Evolutionary conservation across 2,329 filamentous ascomycete species (phyloP), one percentile per base, ranked within the genome.

Genomic region (Fusarium dlaminii): DNA sequence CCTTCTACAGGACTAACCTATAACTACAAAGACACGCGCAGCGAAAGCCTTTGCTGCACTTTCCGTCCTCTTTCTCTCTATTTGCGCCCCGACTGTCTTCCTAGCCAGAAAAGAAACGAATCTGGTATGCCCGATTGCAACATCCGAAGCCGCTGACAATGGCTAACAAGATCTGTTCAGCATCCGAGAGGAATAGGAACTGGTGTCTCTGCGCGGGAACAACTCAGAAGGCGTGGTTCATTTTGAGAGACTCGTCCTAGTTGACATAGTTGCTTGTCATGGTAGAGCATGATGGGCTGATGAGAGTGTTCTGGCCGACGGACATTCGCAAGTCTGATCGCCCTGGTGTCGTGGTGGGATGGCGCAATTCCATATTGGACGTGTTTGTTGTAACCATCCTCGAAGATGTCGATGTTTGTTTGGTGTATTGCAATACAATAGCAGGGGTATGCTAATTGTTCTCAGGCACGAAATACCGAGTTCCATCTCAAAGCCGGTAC

Each of bases 301-400:
- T 98, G 92, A 94, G 96, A 87, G 92, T 99, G 86, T 98, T 99
- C 86, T 99, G 96, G 96, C 97, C 96, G 79, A 93, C 93, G 80
- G 95, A 97, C 84, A 91, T 94, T 79, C 88, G 90, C 62, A 89
- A 87, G 82, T 93, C 92, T 63, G 89, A 90, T 76, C 87, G 90
- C 65, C 90, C 94, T 46, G 96, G 96, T 49, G 93, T 98, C 69
- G 91, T 99, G 74, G 93, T 99, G 52, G 96, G 96, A 79, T 99
- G 96, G 94, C 91, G 93, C 79, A 99, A 99, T 83, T 98, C 96
- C 42, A 92, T 92, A 54, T 86, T 95, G 59, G 96, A 99, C 83
- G 87, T 98, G 52, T 93, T 98, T 79, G 95, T 98, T 42, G 91
- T 98, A 56, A 92, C 94, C 32, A 90, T 98, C 52, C 85, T 99